A percentile compares a stretch with the other conserved stretches of the same genome.
Evolutionary conservation across 805 yeast species (phyloP).

Genomic region (Wickerhamomyces rabaulensis): DNA sequence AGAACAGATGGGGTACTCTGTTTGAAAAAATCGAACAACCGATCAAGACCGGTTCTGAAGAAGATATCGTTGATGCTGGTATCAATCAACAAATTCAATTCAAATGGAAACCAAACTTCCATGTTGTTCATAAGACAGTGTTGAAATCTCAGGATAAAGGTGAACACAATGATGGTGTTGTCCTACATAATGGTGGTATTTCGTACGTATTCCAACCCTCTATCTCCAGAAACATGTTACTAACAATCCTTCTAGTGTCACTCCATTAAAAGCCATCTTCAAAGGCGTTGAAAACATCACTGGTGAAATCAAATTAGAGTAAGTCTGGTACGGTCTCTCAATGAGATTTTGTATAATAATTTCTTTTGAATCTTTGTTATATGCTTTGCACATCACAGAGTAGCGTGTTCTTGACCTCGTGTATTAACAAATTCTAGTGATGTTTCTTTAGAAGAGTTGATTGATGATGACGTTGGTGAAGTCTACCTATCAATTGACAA

Average conservation of each 20-base stretch:
- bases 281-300: constrained; percentile 40
- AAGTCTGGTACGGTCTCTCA: constrained; percentile 9
- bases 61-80: constrained; percentile 46
- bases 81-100: constrained; percentile 44
- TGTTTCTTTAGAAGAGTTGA: neutral
- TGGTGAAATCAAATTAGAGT: constrained; percentile 52
- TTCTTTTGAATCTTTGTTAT: neutral
- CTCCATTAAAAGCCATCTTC: constrained; percentile 71
- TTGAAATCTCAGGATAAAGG: constrained; percentile 27
- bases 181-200: constrained; percentile 24
- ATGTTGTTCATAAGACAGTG: constrained; percentile 53
- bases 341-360: neutral
- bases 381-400: neutral
- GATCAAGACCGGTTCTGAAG: constrained; percentile 16
- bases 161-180: constrained; percentile 25
- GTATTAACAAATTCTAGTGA: neutral
- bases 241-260: constrained; percentile 44
- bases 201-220: constrained; percentile 19
- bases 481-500: constrained; percentile 28
- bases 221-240: constrained; percentile 7
- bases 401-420: neutral
- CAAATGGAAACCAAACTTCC: constrained; percentile 83
- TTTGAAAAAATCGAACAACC: constrained; percentile 30
- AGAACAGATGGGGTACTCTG: constrained; percentile 74
- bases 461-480: neutral